These are phyloP conservation scores for Aspergillus hancockii DNA, from an alignment of 495 filamentous ascomycete species.

Conservation along the genomic window DNA sequence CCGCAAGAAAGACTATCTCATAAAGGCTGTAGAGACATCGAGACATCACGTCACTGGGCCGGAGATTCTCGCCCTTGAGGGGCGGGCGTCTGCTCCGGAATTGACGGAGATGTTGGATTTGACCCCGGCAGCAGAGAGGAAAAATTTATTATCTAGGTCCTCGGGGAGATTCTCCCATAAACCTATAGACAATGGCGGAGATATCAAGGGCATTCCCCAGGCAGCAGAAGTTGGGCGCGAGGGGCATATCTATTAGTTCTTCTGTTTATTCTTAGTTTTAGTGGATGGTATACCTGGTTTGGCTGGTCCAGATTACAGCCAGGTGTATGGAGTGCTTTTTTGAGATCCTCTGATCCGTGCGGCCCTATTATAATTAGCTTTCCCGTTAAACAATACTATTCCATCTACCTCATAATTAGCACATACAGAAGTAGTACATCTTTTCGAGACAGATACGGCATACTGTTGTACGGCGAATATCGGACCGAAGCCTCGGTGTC, in stretches of 20 bases:
- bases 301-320: background rate
- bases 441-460: background rate
- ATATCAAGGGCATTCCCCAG: constrained; percentile 52
- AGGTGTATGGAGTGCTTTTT: background rate
- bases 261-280: constrained; percentile 10
- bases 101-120: constrained; percentile 30
- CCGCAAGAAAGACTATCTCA: constrained; percentile 45
- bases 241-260: constrained; percentile 43
- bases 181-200: constrained; percentile 36
- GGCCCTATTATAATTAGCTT: background rate
- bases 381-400: background rate
- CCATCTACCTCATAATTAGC: background rate
- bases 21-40: constrained; percentile 36
- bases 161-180: constrained; percentile 25
- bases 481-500: background rate
- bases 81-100: constrained; percentile 18
- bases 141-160: constrained; percentile 31
- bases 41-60: constrained; percentile 37
- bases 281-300: background rate
- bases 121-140: constrained; percentile 30
- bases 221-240: constrained; percentile 46
- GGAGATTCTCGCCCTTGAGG: constrained; percentile 32
- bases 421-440: background rate
- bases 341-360: background rate
- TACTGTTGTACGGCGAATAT: background rate